Evolutionary conservation across 805 yeast genomes (phyloP), one percentile per base, ranked within the genome.

Genomic region (Candida qinlingensis): DNA sequence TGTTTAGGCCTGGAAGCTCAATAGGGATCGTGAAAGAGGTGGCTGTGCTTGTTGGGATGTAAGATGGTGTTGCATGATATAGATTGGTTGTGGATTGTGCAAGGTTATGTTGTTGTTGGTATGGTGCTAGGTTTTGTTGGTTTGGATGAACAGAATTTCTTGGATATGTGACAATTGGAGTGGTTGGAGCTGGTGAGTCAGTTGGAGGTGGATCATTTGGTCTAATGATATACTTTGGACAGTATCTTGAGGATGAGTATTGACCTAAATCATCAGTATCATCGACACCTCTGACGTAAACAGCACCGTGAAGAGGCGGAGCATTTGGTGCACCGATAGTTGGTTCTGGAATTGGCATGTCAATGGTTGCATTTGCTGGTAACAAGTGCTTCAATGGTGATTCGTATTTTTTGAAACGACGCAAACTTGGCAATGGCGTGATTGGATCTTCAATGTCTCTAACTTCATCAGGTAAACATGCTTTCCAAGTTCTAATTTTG

Each of bases 401-500:
- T 46, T 87, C 90, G 59, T 79, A 82, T 61, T 85, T 83, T 61
- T 82, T 82, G 63, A 86, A 74, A 55, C 79, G 77, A 60, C 91
- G 76, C 46, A 87, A 79, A 50, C 80, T 81, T 48, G 75, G 71
- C 44, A 92, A 75, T 7, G 92, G 90, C 37, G 80, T 79, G 26
- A 86, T 81, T 34, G 87, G 85, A 60, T 91, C 97, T 59, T 87
- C 92, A 47, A 69, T 59, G 54, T 86, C 90, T 59, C 98, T 81
- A 42, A 92, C 86, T 66, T 92, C 98, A 67, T 94, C 98, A 0
- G 99, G 99, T 56, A 94, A 75, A 72, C 98, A 94, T 6, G 97
- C 97, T 67, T 89, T 92, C 99, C 99, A 94, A 3, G 99, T 92
- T 62, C 98, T 79, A 60, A 94, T 94, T 63, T 92, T 86, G 68